Evolutionary conservation across 2,329 filamentous ascomycete species (phyloP), one percentile per base, ranked within the genome.

Genomic region (Pseudovirgaria hyperparasitica): DNA sequence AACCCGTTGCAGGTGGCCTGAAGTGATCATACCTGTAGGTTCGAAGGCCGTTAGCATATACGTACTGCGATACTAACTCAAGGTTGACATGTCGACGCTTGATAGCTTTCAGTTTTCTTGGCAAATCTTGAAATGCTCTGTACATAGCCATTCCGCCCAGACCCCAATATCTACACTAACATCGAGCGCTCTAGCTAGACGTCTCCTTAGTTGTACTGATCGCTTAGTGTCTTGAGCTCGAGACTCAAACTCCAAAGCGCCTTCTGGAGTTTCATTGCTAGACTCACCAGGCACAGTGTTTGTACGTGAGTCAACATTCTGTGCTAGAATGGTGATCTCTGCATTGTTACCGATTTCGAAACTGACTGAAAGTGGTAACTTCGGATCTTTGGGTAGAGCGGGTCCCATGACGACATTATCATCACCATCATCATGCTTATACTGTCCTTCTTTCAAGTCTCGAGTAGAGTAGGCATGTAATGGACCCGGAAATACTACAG

Each of bases 71-170:
- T n/a, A n/a, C n/a, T n/a, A n/a, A n/a, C n/a, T n/a, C n/a, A n/a
- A n/a, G n/a, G n/a, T n/a, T n/a, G n/a, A n/a, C n/a, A n/a, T n/a
- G n/a, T n/a, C n/a, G n/a, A n/a, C n/a, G n/a, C n/a, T n/a, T n/a
- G n/a, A n/a, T n/a, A n/a, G n/a, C n/a, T n/a, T n/a, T n/a, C n/a
- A n/a, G n/a, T n/a, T n/a, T n/a, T n/a, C n/a, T n/a, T n/a, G n/a
- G n/a, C n/a, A n/a, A n/a, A n/a, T n/a, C n/a, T n/a, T n/a, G n/a
- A n/a, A 20, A 20, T 20, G 13, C 22, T 24, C 22, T 12, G 9
- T 24, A 36, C 35, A 29, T 22, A 67, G 35, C 60, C 63, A 70
- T 46, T 68, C 64, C 6, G 54, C 50, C 62, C 64, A 70, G 15
- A 67, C 47, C 0, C 61, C 60, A 22, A 70, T 33, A 46, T 69